These are phyloP conservation scores for Chaetomium globosum DNA, from an alignment of 2,329 filamentous ascomycete genomes.

Conservation along the genomic window DNA sequence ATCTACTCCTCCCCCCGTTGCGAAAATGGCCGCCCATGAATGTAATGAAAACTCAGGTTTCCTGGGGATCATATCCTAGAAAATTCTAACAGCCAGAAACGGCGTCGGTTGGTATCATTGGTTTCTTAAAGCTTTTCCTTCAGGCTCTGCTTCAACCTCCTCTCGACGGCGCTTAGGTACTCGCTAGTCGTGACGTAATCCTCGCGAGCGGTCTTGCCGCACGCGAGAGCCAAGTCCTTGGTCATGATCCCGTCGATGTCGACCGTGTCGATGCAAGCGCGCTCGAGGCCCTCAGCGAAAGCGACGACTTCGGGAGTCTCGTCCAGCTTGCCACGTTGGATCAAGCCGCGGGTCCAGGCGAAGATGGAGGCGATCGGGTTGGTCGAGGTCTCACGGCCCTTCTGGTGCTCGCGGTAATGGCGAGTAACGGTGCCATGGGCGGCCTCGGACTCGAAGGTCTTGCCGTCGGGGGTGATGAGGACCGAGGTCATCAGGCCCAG, in stretches of 20 bases:
- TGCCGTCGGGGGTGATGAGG: constrained; percentile 92
- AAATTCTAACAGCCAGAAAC: neutral
- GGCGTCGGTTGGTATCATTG: neutral
- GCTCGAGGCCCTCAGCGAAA: constrained; percentile 89
- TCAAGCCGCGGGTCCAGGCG: constrained; percentile 93
- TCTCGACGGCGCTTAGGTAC: constrained; percentile 92
- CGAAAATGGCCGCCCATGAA: neutral
- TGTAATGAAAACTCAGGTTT: neutral
- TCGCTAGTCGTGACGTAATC: constrained; percentile 90
- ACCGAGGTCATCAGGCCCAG: constrained; percentile 98
- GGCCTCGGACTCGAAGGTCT: constrained; percentile 96
- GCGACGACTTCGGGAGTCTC: constrained; percentile 86
- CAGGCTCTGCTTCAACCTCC: constrained; percentile 77
- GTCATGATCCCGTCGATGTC: constrained; percentile 97
- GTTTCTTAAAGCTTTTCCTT: constrained; percentile 70
- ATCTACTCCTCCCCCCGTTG: neutral
- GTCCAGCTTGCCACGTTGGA: constrained; percentile 92
- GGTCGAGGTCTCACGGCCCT: constrained; percentile 93
- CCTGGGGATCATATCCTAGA: neutral
- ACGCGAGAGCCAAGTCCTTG: constrained; percentile 95
- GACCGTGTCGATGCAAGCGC: constrained; percentile 92
- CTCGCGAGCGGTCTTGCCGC: constrained; percentile 79
- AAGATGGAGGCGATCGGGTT: constrained; percentile 99
- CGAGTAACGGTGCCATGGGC: constrained; percentile 98
- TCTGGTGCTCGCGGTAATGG: constrained; percentile 98